phyloP scores from a whole-genome alignment of 108 stramenopile genomes.

The Cyclotella sp. region DNA sequence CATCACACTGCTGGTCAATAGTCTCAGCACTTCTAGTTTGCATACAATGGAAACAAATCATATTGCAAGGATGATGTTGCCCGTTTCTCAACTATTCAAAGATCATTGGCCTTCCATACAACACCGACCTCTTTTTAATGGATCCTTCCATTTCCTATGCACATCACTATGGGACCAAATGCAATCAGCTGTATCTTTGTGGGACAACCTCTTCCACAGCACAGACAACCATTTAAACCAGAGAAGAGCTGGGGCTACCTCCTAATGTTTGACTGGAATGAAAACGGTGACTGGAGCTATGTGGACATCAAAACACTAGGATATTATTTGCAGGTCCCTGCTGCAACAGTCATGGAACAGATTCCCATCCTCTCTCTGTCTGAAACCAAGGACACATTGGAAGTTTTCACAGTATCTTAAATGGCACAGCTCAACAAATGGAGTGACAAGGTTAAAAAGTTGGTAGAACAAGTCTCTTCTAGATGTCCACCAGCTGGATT shows the following conservation, averaged over 20 bases:
- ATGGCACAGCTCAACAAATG: not conserved
- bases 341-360: not conserved
- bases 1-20: slow-evolving; percentile 27
- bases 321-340: not conserved
- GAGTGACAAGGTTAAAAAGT: not conserved
- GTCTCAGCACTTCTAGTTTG: slow-evolving; percentile 8
- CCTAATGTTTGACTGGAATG: not conserved
- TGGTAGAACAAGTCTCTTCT: not conserved
- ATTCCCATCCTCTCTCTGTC: too few relatives aligned
- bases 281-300: not conserved
- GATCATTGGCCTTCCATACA: slow-evolving; percentile 15
- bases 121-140: too few relatives aligned
- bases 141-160: too few relatives aligned
- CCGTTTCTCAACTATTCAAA: not conserved
- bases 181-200: not conserved
- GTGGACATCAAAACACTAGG: not conserved
- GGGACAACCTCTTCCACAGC: not conserved
- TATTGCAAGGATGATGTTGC: slow-evolving; percentile 14
- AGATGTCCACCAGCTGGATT: not conserved
- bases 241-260: not conserved
- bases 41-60: not conserved
- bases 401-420: not conserved
- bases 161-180: too few relatives aligned
- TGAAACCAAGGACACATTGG: too few relatives aligned
- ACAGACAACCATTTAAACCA: not conserved